Evolutionary conservation across 768 basidiomycete species (phyloP), one percentile per base, ranked within the genome.

Genomic region (Gelatoporia subvermispora): DNA sequence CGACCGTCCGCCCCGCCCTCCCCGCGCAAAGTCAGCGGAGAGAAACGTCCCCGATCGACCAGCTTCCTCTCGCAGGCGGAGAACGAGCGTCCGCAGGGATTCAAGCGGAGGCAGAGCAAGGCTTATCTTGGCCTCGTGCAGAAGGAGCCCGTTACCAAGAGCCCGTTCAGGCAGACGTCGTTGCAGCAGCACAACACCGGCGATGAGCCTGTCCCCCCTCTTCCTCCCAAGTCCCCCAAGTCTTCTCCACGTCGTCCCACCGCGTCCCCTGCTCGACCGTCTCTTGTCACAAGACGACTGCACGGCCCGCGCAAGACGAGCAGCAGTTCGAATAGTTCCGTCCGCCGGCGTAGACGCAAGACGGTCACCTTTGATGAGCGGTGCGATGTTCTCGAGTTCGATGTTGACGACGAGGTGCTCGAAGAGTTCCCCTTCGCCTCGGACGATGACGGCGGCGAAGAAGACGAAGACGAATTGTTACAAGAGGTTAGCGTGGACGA

Each of bases 311-410:
- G 89, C 24, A 67, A 77, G 3, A 79, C 73, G 46, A 74, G 59
- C 1, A 41, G 43, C 25, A 53, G 47, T 21, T 42, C 34, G 17
- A 18, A 54, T 20, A 36, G 25, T 5, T 43, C 46, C 1, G 54
- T 43, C 21, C 74, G 79, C 18, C 77, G 79, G 56, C 74, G 79
- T 13, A 48, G 57, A 17, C 66, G 85, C 52, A 92, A 90, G 64
- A 90, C 80, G 0, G 91, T 93, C 22, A 86, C 80, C 1, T 93
- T 87, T 49, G 77, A 84, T 61, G 84, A 88, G 53, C 75, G 80
- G 10, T 88, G 85, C 55, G 89, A 93, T 52, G 88, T 93, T 10
- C 65, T 91, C 24, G 88, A 91, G 60, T 90, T 88, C 60, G 84
- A 88, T 48, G 68, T 75, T 17, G 85, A 79, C 11, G 77, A 86